These are phyloP conservation scores for Dioscorea dumetorum DNA, from an alignment of 106 monocot genomes.

Conservation along the genomic window DNA sequence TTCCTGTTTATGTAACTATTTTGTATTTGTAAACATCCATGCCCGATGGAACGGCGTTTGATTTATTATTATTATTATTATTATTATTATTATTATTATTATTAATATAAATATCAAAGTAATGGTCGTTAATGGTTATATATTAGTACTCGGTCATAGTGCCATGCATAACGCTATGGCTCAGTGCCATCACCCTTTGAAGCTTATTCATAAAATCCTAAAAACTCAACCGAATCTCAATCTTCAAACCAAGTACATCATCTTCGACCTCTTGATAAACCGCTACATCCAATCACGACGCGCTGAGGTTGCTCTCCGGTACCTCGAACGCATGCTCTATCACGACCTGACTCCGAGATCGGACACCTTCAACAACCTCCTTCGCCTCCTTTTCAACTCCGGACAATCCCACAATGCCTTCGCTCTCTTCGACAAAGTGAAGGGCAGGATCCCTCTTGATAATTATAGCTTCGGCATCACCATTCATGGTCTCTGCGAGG, in stretches of 20 bases:
- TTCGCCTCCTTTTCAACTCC: conserved; percentile 27
- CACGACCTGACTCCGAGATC: conserved; percentile 10
- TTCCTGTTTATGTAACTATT: no score
- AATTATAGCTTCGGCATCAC: conserved; percentile 22
- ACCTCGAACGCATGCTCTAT: conserved; percentile 18
- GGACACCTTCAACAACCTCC: conserved; percentile 26
- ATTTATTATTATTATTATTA: no score
- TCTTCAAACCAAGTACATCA: not conserved
- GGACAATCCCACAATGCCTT: conserved; percentile 10
- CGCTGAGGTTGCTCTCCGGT: conserved; percentile 3
- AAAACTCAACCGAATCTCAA: conserved; percentile 15
- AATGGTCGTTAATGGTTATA: no score
- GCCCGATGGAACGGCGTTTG: no score
- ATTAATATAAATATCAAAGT: no score
- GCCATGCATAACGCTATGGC: not conserved
- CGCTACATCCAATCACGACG: conserved; percentile 10
- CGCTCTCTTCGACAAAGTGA: conserved; percentile 15
- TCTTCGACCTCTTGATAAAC: conserved; percentile 28
- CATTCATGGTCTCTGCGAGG: conserved; percentile 23
- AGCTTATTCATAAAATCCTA: conserved; percentile 5
- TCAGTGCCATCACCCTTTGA: conserved; percentile 3
- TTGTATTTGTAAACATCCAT: no score
- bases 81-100: no score
- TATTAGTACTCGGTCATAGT: no score
- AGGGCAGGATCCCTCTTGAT: conserved; percentile 6